Base-by-base conservation (phyloP, 371 early-diverging fungal genomes). In the Haplosporangium sp. region DNA sequence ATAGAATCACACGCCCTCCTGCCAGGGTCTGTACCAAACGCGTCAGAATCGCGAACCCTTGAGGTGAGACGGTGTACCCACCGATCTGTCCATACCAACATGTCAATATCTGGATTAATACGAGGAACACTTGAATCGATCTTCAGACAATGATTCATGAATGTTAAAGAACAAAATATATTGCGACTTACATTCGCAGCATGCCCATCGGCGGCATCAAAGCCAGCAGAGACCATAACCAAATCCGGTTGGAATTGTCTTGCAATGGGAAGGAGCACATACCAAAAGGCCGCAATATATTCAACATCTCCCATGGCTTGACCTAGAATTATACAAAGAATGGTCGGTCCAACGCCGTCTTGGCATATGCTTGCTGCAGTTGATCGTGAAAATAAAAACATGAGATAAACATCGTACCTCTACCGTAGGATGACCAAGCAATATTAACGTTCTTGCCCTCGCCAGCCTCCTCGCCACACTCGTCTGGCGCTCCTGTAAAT, bases 291-390 rank as follows among this genome's bases (percentile, higher is more conserved):
- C n/a, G 86, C 86, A 53, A 90, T 74, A 59, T 89, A 91, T 45
- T 90, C 91, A 5, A 87, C 83, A 73, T 91, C 90, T n/a, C 89
- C 89, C 87, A 90, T 87, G 0, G 89, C 87, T 60, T 82, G 87
- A 64, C 67, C 55, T 60, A 21, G n/a, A 43, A 18, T 18, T 5
- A 53, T 6, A 20, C 37, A 37, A n/a, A n/a, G n/a, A n/a, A n/a
- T n/a, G n/a, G n/a, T n/a, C n/a, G n/a, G n/a, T n/a, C n/a, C n/a
- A n/a, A n/a, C n/a, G n/a, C n/a, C n/a, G n/a, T n/a, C n/a, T n/a
- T n/a, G n/a, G n/a, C n/a, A n/a, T n/a, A n/a, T n/a, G n/a, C n/a
- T n/a, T n/a, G n/a, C n/a, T n/a, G n/a, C 54, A 40, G 56, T 46
- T 43, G 1, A 42, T 18, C 38, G 1, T 0, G 14, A 41, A 18